Evolutionary conservation across 2,329 filamentous ascomycete species (phyloP).

Genomic region (Fusarium pilosicola): DNA sequence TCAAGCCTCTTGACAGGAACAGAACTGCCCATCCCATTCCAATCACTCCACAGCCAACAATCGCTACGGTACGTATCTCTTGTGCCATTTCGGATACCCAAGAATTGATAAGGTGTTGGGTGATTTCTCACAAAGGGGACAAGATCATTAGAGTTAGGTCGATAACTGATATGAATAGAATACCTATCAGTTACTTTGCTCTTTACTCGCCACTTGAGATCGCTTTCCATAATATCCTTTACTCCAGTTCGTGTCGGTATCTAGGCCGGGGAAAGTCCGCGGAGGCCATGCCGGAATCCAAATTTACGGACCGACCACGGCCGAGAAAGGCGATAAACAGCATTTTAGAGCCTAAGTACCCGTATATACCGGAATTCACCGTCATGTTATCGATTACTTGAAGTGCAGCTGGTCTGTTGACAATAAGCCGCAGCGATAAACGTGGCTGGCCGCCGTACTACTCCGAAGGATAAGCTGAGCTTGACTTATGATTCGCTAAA

Average conservation of each 20-base stretch:
- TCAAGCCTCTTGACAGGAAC: not conserved
- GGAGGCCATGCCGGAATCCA: not conserved
- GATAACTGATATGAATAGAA: rapidly evolving
- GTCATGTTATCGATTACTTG: not conserved
- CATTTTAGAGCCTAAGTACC: not conserved
- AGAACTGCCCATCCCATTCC: not conserved
- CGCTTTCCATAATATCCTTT: no score
- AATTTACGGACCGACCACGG: not conserved
- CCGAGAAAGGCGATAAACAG: not conserved
- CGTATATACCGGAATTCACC: rapidly evolving
- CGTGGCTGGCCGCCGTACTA: not conserved
- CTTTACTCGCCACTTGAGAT: not conserved
- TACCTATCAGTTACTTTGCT: rapidly evolving
- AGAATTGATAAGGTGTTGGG: not conserved
- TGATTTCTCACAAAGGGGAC: rapidly evolving
- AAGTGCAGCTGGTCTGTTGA: not conserved
- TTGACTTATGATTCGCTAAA: not conserved
- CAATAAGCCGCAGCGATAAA: not conserved
- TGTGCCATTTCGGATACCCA: not conserved
- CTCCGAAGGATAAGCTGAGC: not conserved
- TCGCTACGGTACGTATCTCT: not conserved
- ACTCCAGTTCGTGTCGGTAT: not conserved
- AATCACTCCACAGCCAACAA: not conserved
- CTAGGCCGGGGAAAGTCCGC: not conserved
- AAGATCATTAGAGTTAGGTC: not conserved